Base-by-base conservation (phyloP, 2,329 filamentous ascomycete genomes). In the Alternaria sp. region DNA sequence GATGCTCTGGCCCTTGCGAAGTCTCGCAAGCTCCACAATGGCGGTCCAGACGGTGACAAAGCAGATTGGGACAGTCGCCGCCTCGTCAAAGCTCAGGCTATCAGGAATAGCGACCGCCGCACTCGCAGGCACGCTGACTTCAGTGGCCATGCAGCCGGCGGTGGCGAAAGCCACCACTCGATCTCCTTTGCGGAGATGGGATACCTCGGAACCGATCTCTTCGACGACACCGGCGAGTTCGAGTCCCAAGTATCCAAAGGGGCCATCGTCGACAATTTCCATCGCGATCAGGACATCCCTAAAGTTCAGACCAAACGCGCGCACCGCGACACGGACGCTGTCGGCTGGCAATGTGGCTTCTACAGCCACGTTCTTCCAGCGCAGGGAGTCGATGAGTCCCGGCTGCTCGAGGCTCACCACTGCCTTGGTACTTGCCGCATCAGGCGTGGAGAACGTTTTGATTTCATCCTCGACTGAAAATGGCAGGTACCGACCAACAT, bases 1-100 rank as follows among this genome's bases (percentile, higher is more conserved):
- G 8, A 50, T 23, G 4, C 2, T 28, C n/a, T 50, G 8, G 17
- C 73, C 76, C 21, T 60, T 56, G 4, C 57, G 48, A 3, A 79
- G 56, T 14, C 68, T 17, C 17, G 17, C 17, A 17, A 17, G 17
- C 17, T 17, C 17, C 17, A 17, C 17, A 17, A 17, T 17, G 17
- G 17, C 17, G 17, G 17, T 17, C 17, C 17, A 17, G 17, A 17
- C 17, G 17, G 17, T 17, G 17, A 17, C 17, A 17, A 17, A 17
- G 17, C 17, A 17, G 17, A 17, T 17, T 17, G 17, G 17, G 17
- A 17, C 17, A 17, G 44, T 51, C 23, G 44, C 34, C 3, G 44
- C 45, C 23, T 44, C 53, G 11, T 54, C 53, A 24, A 39, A 7
- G 5, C 14, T 17, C 14, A 37, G 9, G 9, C 17, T 2, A 4